phyloP scores from a whole-genome alignment of 257 asterid species.

The Rhazya stricta region DNA sequence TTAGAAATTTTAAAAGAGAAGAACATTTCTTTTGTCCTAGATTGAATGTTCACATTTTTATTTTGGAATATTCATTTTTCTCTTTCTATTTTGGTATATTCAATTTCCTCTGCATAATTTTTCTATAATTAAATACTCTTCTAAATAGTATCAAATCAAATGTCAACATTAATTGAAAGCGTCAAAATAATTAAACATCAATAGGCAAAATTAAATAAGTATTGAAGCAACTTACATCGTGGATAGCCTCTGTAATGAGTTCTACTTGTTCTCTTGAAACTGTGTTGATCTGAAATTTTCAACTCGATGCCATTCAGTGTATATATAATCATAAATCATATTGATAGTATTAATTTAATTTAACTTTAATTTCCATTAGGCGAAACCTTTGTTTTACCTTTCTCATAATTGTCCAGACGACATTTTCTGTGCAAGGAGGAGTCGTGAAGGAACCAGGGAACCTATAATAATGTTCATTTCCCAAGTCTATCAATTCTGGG shows the following conservation, averaged over 20 bases:
- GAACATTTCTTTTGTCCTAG: too few relatives aligned
- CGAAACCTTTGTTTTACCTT: slow-evolving; percentile 27
- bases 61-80: too few relatives aligned
- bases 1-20: neutral
- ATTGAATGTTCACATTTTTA: too few relatives aligned
- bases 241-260: slow-evolving; percentile 49
- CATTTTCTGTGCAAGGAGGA: slow-evolving; percentile 61
- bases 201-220: neutral
- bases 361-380: neutral
- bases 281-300: slow-evolving; percentile 41
- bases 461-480: slow-evolving; percentile 42
- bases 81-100: too few relatives aligned
- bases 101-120: too few relatives aligned
- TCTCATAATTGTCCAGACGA: slow-evolving; percentile 47
- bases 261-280: slow-evolving; percentile 44
- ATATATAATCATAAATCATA: too few relatives aligned
- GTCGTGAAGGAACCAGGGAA: slow-evolving; percentile 56
- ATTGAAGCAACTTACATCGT: slow-evolving; percentile 35
- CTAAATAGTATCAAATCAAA: too few relatives aligned
- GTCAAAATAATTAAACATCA: too few relatives aligned
- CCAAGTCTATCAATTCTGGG: slow-evolving; percentile 29
- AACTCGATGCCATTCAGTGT: neutral
- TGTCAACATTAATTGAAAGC: too few relatives aligned
- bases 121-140: too few relatives aligned
- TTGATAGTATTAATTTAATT: neutral